phyloP scores from a whole-genome alignment of 2,329 filamentous ascomycete species.

The Cordyceps militaris region DNA sequence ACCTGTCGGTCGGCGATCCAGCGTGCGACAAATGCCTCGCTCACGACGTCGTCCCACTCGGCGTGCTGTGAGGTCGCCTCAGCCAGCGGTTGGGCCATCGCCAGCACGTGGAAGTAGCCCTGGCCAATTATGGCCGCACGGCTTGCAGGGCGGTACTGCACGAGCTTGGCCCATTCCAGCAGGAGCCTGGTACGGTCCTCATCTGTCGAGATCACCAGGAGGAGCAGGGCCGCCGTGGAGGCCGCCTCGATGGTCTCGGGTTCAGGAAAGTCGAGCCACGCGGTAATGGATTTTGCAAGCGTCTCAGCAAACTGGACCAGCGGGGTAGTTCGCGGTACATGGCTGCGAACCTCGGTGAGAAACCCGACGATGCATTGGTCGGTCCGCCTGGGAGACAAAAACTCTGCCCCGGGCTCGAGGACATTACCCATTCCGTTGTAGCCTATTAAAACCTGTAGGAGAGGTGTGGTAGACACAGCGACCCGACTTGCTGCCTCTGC shows the following conservation, averaged over 20 bases:
- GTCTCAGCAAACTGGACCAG: constrained; percentile 20
- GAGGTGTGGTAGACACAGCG: constrained; percentile 44
- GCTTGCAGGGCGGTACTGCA: constrained; percentile 29
- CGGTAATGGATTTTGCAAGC: constrained; percentile 29
- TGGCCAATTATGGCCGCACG: constrained; percentile 33
- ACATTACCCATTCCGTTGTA: constrained; percentile 10
- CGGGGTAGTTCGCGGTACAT: neutral
- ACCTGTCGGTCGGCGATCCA: constrained; percentile 45
- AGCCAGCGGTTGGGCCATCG: constrained; percentile 40
- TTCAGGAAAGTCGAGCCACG: constrained; percentile 45
- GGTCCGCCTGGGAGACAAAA: constrained; percentile 19
- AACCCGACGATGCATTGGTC: constrained; percentile 19
- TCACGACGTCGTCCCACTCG: constrained; percentile 29
- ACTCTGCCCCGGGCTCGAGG: constrained; percentile 19
- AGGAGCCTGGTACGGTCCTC: constrained; percentile 34
- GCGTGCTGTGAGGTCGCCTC: constrained; percentile 16
- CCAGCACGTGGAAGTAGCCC: constrained; percentile 48
- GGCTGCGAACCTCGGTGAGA: constrained; percentile 17
- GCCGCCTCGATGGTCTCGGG: constrained; percentile 41
- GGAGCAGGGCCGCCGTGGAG: constrained; percentile 43
- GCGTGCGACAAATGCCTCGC: constrained; percentile 40
- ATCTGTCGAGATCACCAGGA: constrained; percentile 38
- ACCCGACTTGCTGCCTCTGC: constrained; percentile 56
- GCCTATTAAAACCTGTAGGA: constrained; percentile 34
- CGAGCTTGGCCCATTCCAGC: constrained; percentile 38